Evolutionary conservation across 2,329 filamentous ascomycete species (phyloP).

Genomic region (Pestalotiopsis sp.): DNA sequence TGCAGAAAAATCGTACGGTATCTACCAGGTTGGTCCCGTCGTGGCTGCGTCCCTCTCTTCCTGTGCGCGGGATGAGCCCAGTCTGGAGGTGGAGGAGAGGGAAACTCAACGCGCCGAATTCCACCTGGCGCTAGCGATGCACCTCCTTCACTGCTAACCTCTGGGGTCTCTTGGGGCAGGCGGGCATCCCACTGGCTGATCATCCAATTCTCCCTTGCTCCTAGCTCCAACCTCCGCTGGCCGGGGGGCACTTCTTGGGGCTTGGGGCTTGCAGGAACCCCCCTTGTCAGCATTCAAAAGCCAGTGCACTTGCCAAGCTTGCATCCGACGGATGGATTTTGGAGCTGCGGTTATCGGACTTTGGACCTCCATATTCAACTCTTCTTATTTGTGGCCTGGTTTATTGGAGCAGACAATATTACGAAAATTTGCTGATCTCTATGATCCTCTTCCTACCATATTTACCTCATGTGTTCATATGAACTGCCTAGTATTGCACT

Average conservation of each 20-base stretch:
- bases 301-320: background rate
- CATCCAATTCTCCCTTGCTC: background rate
- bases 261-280: too few relatives aligned
- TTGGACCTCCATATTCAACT: background rate
- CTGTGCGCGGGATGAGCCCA: slow-evolving; percentile 4
- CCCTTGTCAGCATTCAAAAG: background rate
- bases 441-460: background rate
- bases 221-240: background rate
- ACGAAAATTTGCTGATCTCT: background rate
- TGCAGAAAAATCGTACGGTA: background rate
- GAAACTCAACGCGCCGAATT: background rate
- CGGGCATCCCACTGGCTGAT: background rate
- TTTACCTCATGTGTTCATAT: background rate
- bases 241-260: background rate
- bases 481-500: background rate
- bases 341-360: slow-evolving; percentile 9
- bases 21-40: background rate
- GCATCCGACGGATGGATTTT: background rate
- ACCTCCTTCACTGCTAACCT: too few relatives aligned
- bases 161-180: background rate
- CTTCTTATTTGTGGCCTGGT: background rate
- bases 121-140: background rate
- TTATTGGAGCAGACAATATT: background rate
- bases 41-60: background rate
- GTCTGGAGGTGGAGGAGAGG: background rate